Evolutionary conservation across 495 filamentous ascomycete genomes (phyloP).

Genomic region (Tetracladium marchalianum): DNA sequence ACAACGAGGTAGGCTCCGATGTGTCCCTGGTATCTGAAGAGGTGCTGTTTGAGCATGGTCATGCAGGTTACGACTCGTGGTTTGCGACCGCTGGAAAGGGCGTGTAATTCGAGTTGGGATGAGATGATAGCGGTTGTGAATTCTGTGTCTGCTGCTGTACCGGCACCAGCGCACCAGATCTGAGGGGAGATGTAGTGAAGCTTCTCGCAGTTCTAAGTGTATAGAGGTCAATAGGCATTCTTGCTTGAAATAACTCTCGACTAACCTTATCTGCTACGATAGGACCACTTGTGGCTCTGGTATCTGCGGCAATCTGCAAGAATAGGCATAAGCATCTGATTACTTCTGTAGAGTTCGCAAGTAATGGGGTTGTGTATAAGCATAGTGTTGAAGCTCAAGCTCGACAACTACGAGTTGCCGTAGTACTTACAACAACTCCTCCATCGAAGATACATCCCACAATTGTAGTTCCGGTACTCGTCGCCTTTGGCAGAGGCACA

Average conservation of each 20-base stretch:
- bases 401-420: neutral
- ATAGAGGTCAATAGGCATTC: constrained; percentile 1
- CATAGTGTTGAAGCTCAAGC: constrained; percentile 7
- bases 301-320: constrained; percentile 87
- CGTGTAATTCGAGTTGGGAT: constrained; percentile 94
- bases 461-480: constrained; percentile 98
- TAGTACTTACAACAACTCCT: constrained; percentile 71
- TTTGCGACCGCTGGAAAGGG: constrained; percentile 88
- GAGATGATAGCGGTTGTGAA: constrained; percentile 98
- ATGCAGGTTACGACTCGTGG: constrained; percentile 98
- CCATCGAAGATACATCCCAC: constrained; percentile 96
- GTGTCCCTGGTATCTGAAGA: constrained; percentile 96
- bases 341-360: neutral
- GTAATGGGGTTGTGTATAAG: neutral
- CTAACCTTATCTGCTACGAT: constrained; percentile 96
- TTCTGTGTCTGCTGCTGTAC: constrained; percentile 97
- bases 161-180: constrained; percentile 99
- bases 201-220: constrained; percentile 87
- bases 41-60: constrained; percentile 99
- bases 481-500: constrained; percentile 91
- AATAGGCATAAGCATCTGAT: constrained; percentile 7
- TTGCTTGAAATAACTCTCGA: neutral
- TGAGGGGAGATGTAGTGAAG: constrained; percentile 97
- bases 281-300: constrained; percentile 90
- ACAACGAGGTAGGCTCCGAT: constrained; percentile 98